A percentile compares a stretch with the other conserved stretches of the same genome.
phyloP scores from a whole-genome alignment of 768 basidiomycete genomes.

The Pholiota molesta region DNA sequence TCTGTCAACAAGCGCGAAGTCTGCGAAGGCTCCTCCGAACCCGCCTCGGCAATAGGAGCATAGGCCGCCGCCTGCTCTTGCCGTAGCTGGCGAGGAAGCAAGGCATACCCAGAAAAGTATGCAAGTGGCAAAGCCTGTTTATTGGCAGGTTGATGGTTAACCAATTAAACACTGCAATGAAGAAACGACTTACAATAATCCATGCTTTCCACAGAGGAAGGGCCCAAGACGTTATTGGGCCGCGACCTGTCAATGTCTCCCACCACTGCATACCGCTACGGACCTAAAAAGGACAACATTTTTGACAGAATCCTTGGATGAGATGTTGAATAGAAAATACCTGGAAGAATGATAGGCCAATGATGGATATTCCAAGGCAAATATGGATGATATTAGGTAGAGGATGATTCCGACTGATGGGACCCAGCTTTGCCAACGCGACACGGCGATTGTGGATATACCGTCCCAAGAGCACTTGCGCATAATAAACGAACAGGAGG shows the following conservation, averaged over 20 bases:
- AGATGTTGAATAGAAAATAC: slow-evolving; percentile 28
- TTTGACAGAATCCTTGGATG: background rate
- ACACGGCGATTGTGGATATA: slow-evolving; percentile 47
- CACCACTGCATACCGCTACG: slow-evolving; percentile 50
- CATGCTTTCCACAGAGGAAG: slow-evolving; percentile 47
- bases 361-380: slow-evolving; percentile 48
- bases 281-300: slow-evolving; percentile 27
- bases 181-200: slow-evolving; percentile 41
- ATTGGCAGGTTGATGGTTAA: background rate
- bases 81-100: slow-evolving; percentile 45
- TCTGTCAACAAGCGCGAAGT: slow-evolving; percentile 23
- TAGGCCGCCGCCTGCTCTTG: slow-evolving; percentile 35
- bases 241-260: slow-evolving; percentile 38
- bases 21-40: slow-evolving; percentile 13
- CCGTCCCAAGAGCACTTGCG: slow-evolving; percentile 55
- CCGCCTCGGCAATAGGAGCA: slow-evolving; percentile 17
- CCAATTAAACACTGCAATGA: background rate
- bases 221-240: slow-evolving; percentile 38
- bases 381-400: slow-evolving; percentile 61
- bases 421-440: slow-evolving; percentile 31
- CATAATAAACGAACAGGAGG: slow-evolving; percentile 51
- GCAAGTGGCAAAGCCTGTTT: slow-evolving; percentile 44
- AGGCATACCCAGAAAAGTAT: slow-evolving; percentile 47
- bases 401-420: slow-evolving; percentile 42
- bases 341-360: slow-evolving; percentile 56